Evolutionary conservation across 352 stramenopile species (phyloP).

Genomic region (Globisporangium spinosum): DNA sequence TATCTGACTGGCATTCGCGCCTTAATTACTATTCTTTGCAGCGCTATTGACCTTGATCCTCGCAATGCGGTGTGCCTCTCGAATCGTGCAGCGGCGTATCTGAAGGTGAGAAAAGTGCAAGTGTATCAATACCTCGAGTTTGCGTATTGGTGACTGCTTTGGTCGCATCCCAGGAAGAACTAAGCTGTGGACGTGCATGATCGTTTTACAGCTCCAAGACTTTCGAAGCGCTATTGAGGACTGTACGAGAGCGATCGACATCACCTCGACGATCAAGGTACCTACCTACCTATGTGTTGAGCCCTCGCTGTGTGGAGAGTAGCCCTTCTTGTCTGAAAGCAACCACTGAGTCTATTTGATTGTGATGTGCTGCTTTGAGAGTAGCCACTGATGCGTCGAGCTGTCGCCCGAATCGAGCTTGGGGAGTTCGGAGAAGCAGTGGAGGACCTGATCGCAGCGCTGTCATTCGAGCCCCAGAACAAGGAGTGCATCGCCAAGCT

Average conservation of each 20-base stretch:
- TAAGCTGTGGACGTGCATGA: background rate
- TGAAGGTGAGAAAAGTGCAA: constrained; percentile 40
- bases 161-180: background rate
- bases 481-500: constrained; percentile 47
- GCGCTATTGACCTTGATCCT: constrained; percentile 46
- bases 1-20: background rate
- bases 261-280: constrained; percentile 54
- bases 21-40: constrained; percentile 6
- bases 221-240: constrained; percentile 42
- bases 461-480: constrained; percentile 48
- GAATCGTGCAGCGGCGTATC: constrained; percentile 59
- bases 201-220: constrained; percentile 27
- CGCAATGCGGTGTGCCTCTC: constrained; percentile 43
- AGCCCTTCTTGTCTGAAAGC: background rate
- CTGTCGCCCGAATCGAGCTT: constrained; percentile 36
- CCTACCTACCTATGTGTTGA: too few species aligned
- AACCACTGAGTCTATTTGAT: background rate
- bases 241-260: constrained; percentile 40
- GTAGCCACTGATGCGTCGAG: constrained; percentile 57
- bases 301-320: too few species aligned
- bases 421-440: constrained; percentile 27
- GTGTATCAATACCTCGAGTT: background rate
- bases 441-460: constrained; percentile 36
- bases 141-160: too few species aligned
- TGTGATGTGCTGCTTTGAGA: background rate